Base-by-base conservation (phyloP, 257 asterid genomes). In the Eucommia ulmoides region DNA sequence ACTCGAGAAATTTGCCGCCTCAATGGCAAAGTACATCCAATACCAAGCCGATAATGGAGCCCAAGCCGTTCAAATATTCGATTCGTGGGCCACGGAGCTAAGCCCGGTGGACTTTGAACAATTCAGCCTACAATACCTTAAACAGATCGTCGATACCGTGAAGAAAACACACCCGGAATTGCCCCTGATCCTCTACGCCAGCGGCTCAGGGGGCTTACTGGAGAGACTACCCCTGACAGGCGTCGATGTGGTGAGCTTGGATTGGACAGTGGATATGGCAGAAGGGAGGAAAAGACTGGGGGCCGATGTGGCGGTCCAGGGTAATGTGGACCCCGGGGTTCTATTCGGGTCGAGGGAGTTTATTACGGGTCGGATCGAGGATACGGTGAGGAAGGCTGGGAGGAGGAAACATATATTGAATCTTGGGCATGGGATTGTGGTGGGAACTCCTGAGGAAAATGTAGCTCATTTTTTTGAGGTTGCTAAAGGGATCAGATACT, bases 11-110 rank as follows among this genome's bases (percentile, higher is more conserved):
- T 86, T 91, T n/a, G 80, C 96, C 2, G 74, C 85, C 53, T 91
- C 99, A 50, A 91, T 91, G 96, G 93, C 89, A 54, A 75, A 75
- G 58, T 86, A 86, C 62, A 60, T 91, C 17, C 75, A 72, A 24
- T 91, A 91, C 81, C 99, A 91, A 75, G 99, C 99, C 9, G 95
- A 91, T 67, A 80, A 75, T 23, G 99, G 99, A 21, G 99, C 99
- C 50, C 99, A 91, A 65, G 99, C 95, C 11, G 95, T 91, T 23
- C 99, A 91, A 64, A 91, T 91, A n/a, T 91, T 91, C 23, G 98
- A 91, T 65, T 91, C 99, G 15, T 91, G 99, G 96, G 99, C 99
- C 48, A 91, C 99, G 1, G 95, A 91, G 52, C 92, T 91, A 17
- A 86, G 96, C 75, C 99, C 99, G 0, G 83, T 81, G 0, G 96